Base-by-base conservation (phyloP, 768 basidiomycete genomes). In the Lactarius indigo region DNA sequence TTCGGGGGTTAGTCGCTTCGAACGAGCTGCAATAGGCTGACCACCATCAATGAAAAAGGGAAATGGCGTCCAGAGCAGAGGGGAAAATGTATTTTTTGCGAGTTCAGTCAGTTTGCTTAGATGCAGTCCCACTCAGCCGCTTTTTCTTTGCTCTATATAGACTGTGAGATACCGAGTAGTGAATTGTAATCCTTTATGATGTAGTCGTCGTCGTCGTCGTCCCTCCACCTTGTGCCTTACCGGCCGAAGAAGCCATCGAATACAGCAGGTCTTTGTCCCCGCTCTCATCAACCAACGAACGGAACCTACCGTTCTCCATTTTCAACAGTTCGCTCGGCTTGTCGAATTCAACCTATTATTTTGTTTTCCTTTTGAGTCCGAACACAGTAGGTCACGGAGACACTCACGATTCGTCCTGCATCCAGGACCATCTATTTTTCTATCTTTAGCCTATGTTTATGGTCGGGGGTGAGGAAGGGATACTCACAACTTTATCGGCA, bases 401-500 rank as follows among this genome's bases (percentile, higher is more conserved):
- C 5, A 73, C 78, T 75, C 61, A 81, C 81, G 28, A 80, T 73
- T 6, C 69, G 74, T 37, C 81, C 80, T 13, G 76, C 75, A 59
- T 81, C 81, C 12, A 82, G 78, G 13, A 81, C 78, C 77, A 81
- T 79, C 81, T 81, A 12, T 52, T 50, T 13, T 12, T 10, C 17
- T 52, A 15, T 15, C 23, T 26, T 52, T 5, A 52, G 50, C 5
- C 15, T 26, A 13, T 23, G 2, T 15, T 26, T 13, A 26, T 23
- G 23, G 12, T 52, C 58, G 54, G 18, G 20, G 6, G 35, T 12
- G 17, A n/a, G 15, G 12, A 17, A 61, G 20, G 50, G 10, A 12
- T 20, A 70, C 74, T 63, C 64, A 87, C 79, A 55, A 87, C 83
- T 69, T 84, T 83, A 72, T 88, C 86, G 4, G 85, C 83, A 60